These are phyloP conservation scores for Rhizoctonia solani DNA, from an alignment of 1,284 basidiomycete genomes.

Conservation along the genomic window DNA sequence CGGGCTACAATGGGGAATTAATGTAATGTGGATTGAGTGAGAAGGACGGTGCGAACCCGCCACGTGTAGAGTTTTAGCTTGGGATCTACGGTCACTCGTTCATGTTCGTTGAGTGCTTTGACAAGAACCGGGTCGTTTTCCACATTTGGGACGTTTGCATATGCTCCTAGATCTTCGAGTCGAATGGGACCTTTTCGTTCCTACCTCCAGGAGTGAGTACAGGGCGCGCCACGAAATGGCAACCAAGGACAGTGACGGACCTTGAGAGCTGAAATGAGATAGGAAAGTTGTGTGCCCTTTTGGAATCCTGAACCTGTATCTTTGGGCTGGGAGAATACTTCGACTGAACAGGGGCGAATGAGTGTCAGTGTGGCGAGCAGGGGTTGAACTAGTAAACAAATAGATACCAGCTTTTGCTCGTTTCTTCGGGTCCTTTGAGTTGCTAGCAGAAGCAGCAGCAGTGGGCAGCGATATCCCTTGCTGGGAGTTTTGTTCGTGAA, in stretches of 20 bases:
- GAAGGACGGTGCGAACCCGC: constrained; percentile 56
- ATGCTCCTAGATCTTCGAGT: constrained; percentile 80
- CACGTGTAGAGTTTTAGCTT: constrained; percentile 83
- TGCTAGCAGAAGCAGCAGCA: background rate
- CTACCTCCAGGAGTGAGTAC: too few relatives aligned
- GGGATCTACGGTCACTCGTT: constrained; percentile 75
- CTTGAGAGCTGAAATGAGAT: constrained; percentile 82
- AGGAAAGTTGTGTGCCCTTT: constrained; percentile 84
- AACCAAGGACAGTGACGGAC: constrained; percentile 44
- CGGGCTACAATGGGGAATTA: constrained; percentile 59
- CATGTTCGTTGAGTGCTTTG: constrained; percentile 79
- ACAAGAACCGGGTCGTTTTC: constrained; percentile 71
- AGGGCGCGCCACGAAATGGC: constrained; percentile 25
- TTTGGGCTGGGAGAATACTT: constrained; percentile 80
- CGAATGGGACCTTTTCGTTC: constrained; percentile 78
- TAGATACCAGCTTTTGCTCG: constrained; percentile 67
- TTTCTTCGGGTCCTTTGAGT: constrained; percentile 50
- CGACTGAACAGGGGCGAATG: constrained; percentile 44
- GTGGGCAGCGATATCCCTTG: constrained; percentile 20
- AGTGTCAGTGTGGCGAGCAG: constrained; percentile 48
- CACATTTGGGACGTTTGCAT: constrained; percentile 70
- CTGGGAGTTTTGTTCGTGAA: constrained; percentile 17
- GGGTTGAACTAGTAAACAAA: constrained; percentile 42
- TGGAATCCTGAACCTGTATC: constrained; percentile 81
- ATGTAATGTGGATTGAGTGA: constrained; percentile 2